These are phyloP conservation scores for Debaryomyces hansenii DNA, from an alignment of 805 yeast species.

Conservation along the genomic window DNA sequence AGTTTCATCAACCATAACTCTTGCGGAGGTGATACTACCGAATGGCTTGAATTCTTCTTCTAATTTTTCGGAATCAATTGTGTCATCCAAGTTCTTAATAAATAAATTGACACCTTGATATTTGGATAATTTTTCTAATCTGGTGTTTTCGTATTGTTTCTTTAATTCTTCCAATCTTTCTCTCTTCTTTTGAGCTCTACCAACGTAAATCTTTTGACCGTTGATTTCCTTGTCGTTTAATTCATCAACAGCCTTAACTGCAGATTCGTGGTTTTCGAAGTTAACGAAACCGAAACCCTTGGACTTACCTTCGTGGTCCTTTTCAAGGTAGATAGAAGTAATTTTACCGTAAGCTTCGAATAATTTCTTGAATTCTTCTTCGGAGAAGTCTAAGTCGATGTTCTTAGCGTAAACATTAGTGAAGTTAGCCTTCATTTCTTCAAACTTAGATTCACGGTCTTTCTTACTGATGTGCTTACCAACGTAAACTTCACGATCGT, in stretches of 20 bases:
- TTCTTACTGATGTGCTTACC: constrained; percentile 90
- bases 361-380: constrained; percentile 68
- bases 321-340: constrained; percentile 80
- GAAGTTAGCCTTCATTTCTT: constrained; percentile 87
- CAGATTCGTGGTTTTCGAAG: constrained; percentile 83
- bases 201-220: constrained; percentile 88
- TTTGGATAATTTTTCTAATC: constrained; percentile 88
- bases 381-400: constrained; percentile 68
- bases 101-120: constrained; percentile 98
- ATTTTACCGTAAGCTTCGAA: constrained; percentile 75
- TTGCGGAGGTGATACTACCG: constrained; percentile 94
- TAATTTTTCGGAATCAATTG: constrained; percentile 87
- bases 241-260: constrained; percentile 87
- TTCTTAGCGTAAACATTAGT: constrained; percentile 96
- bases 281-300: constrained; percentile 96
- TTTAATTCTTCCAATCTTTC: constrained; percentile 96
- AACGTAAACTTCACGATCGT: constrained; percentile 93
- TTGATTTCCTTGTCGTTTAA: constrained; percentile 83
- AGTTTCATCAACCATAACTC: constrained; percentile 91
- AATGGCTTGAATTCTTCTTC: constrained; percentile 89
- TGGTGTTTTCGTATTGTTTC: constrained; percentile 88
- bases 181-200: constrained; percentile 98
- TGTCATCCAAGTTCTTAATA: constrained; percentile 93
- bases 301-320: constrained; percentile 82
- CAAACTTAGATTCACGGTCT: constrained; percentile 92